Conservation (phyloP, 2,329 filamentous ascomycete species). For the Bertia moriformis region DNA sequence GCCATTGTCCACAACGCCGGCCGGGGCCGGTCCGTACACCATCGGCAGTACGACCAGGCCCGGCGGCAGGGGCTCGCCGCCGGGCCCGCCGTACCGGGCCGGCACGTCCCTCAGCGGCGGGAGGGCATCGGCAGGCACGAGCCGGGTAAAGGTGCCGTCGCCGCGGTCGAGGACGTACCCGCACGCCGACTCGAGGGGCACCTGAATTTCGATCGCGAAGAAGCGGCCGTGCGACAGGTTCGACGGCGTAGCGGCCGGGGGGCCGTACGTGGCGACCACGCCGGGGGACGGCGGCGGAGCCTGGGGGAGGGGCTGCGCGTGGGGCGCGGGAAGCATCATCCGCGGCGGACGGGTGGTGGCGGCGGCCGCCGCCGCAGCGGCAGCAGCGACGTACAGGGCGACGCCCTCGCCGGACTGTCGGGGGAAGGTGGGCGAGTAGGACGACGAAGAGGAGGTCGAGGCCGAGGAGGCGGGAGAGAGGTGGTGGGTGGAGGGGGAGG, state of each 20-base stretch:
- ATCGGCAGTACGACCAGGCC: constrained; percentile 32
- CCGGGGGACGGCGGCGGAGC: no score
- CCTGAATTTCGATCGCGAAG: constrained; percentile 7
- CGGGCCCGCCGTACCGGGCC: constrained; percentile 17
- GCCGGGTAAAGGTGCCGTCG: constrained; percentile 34
- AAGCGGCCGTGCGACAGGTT: constrained; percentile 8
- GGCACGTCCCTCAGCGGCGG: constrained; percentile 27
- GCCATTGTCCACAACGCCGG: constrained; percentile 20
- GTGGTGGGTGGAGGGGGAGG: no score
- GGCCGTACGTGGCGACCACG: not conserved
- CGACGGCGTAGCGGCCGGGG: constrained; percentile 6
- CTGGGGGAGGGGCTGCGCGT: no score
- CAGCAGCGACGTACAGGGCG: no score
- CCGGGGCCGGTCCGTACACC: constrained; percentile 19
- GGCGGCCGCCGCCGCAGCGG: no score
- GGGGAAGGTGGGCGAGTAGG: no score
- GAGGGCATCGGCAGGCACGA: constrained; percentile 39
- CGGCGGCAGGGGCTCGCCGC: no score
- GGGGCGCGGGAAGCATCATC: no score
- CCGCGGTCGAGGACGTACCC: constrained; percentile 38
- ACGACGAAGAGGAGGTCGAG: no score
- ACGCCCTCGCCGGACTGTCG: no score
- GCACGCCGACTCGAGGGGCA: constrained; percentile 15
- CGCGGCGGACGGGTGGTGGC: no score
- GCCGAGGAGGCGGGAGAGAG: no score